Conservation (phyloP, 345 rosid genomes). For the Citrus australasica region DNA sequence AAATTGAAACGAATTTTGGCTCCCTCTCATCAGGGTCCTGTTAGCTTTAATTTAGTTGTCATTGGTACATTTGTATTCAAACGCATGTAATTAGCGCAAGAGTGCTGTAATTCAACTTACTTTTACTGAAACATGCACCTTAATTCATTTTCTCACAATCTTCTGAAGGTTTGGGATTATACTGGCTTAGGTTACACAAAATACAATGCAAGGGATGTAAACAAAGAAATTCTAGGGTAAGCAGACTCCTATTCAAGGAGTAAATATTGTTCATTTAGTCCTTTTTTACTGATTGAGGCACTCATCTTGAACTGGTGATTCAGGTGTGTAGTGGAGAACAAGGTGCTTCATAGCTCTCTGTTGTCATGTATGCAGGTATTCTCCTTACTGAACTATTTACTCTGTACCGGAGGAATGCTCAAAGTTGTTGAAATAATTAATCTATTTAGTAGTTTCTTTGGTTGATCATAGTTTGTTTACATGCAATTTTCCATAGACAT, state of each 20-base stretch:
- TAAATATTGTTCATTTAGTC: neutral
- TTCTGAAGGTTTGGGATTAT: conserved; percentile 89
- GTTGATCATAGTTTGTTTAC: no score
- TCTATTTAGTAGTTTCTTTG: neutral
- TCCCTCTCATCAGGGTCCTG: neutral
- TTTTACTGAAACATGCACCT: no score
- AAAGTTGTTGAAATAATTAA: neutral
- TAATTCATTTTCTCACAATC: no score
- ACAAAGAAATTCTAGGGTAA: conserved; percentile 79
- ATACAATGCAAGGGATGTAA: conserved; percentile 74
- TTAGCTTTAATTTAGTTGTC: neutral
- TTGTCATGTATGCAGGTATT: conserved; percentile 69
- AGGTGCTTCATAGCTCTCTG: conserved; percentile 80
- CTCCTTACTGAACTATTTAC: neutral
- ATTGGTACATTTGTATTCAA: neutral
- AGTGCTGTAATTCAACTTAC: no score
- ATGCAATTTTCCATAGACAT: no score
- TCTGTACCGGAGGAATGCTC: neutral
- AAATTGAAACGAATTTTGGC: neutral
- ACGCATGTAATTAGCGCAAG: neutral
- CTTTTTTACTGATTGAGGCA: conserved; percentile 5
- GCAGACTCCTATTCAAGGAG: conserved; percentile 11
- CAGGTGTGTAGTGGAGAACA: conserved; percentile 97
- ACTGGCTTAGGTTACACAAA: conserved; percentile 86
- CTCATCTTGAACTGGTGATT: conserved; percentile 24